Base-by-base conservation (phyloP, 2,329 filamentous ascomycete genomes). In the Aspergillus sp. region DNA sequence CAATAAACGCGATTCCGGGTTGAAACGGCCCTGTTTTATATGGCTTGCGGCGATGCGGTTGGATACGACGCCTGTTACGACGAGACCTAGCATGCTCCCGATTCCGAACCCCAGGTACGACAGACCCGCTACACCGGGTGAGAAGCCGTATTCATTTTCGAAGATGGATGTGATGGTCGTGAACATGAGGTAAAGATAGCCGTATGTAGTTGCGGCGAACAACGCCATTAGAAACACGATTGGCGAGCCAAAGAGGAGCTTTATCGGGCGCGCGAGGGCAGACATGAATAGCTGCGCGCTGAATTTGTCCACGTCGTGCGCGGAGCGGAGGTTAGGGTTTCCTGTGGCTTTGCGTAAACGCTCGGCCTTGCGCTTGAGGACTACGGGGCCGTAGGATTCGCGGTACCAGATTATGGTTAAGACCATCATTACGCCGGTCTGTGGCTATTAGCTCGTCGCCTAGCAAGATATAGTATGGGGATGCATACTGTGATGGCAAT, bases 161-260 rank as follows among this genome's bases (percentile, higher is more conserved):
- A 78, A 83, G 1, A 83, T 73, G 8, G 69, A 63, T 0, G 81
- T 76, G 52, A 83, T 77, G 0, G 80, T 82, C 1, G 80, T 79
- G 45, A 82, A 76, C 56, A 80, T 76, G 4, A 84, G 69, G 64
- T 82, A 84, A 15, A 83, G 70, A 22, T 81, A 73, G 1, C 81
- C 81, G 61, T 84, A 84, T 3, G 78, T 67, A 32, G 80, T 76
- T 2, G 78, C 78, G 63, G 78, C 75, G 63, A 81, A 80, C 12
- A 81, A 51, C 3, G 80, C 74, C 34, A 82, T 68, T 22, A 78
- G 66, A 64, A 82, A 59, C 15, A 69, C 64, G 5, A 69, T 66
- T 3, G 66, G 76, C 12, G 84, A 69, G 13, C 57, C 41, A 36
- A 68, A 60, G n/a, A 69, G 63, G n/a, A 69, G 56, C 42, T 68